phyloP scores from a whole-genome alignment of 164 flowering plant genomes.

The Magnolia sinica region DNA sequence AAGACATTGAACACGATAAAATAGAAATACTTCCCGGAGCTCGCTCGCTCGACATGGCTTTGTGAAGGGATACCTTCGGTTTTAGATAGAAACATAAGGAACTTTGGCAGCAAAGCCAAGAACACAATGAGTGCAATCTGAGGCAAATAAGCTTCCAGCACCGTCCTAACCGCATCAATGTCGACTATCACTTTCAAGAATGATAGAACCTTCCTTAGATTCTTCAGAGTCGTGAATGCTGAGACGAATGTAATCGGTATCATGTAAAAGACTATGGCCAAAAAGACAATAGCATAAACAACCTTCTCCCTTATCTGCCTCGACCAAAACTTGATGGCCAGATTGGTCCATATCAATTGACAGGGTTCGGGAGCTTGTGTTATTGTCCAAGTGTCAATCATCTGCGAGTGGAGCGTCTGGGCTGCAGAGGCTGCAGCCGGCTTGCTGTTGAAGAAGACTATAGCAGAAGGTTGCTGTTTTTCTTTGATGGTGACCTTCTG shows the following conservation, averaged over 20 bases:
- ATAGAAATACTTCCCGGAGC: conserved; percentile 95
- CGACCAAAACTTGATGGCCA: conserved; percentile 45
- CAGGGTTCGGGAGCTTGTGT: conserved; percentile 80
- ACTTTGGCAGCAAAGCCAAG: conserved; percentile 72
- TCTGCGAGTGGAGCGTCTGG: conserved; percentile 67
- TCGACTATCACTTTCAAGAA: conserved; percentile 69
- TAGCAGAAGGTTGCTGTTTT: conserved; percentile 63
- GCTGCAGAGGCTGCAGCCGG: conserved; percentile 69
- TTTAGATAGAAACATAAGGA: conserved; percentile 75
- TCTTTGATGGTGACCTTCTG: conserved; percentile 66
- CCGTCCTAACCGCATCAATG: conserved; percentile 42
- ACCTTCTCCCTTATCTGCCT: conserved; percentile 61
- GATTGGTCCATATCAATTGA: conserved; percentile 72
- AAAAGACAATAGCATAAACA: conserved; percentile 58
- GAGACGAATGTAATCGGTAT: conserved; percentile 77
- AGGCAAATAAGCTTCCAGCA: conserved; percentile 87
- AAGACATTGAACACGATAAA: conserved; percentile 82
- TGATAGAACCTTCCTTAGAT: conserved; percentile 65
- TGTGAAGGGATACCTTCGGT: conserved; percentile 76
- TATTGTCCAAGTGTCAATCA: conserved; percentile 73
- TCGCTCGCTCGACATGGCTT: conserved; percentile 74
- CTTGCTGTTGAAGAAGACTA: conserved; percentile 70
- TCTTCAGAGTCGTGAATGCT: conserved; percentile 78
- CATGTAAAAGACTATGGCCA: conserved; percentile 77
- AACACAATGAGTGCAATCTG: conserved; percentile 83